A percentile compares a stretch with the other conserved stretches of the same genome.
Evolutionary conservation across 1,284 basidiomycete genomes (phyloP).

Genomic region (Trametes pubescens): DNA sequence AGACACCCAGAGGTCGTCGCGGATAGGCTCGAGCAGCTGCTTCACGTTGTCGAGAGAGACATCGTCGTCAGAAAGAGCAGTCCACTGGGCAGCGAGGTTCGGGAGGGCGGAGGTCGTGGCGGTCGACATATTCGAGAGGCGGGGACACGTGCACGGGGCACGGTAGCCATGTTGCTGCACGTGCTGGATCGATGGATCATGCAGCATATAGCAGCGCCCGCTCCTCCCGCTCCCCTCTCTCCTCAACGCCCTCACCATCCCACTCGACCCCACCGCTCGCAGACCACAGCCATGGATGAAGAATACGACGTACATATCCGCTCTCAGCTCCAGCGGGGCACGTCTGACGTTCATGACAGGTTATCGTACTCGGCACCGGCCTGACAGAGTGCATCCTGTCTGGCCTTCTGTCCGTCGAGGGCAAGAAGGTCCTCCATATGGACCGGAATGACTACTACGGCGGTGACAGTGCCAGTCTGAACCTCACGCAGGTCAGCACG

Average conservation of each 20-base stretch:
- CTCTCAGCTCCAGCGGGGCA: neutral
- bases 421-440: constrained; percentile 99
- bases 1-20: constrained; percentile 77
- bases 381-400: constrained; percentile 99
- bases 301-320: constrained; percentile 77
- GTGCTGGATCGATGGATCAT: constrained; percentile 35
- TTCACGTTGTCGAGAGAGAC: constrained; percentile 59
- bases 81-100: constrained; percentile 56
- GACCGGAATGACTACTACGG: constrained; percentile 99
- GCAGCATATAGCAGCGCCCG: constrained; percentile 29
- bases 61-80: constrained; percentile 58
- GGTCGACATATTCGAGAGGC: constrained; percentile 34
- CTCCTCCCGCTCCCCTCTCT: constrained; percentile 15
- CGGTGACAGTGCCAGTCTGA: constrained; percentile 96
- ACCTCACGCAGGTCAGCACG: constrained; percentile 88
- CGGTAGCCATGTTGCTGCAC: constrained; percentile 28
- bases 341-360: constrained; percentile 54
- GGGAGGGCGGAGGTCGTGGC: constrained; percentile 30
- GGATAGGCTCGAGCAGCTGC: constrained; percentile 56
- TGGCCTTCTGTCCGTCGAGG: constrained; percentile 95
- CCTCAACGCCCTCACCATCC: constrained; percentile 22
- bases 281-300: constrained; percentile 76
- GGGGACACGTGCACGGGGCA: constrained; percentile 45
- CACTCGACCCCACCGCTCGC: constrained; percentile 19
- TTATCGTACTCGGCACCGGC: constrained; percentile 95